Base-by-base conservation (phyloP, 169 alveolate species). In the Babesia ovata region DNA sequence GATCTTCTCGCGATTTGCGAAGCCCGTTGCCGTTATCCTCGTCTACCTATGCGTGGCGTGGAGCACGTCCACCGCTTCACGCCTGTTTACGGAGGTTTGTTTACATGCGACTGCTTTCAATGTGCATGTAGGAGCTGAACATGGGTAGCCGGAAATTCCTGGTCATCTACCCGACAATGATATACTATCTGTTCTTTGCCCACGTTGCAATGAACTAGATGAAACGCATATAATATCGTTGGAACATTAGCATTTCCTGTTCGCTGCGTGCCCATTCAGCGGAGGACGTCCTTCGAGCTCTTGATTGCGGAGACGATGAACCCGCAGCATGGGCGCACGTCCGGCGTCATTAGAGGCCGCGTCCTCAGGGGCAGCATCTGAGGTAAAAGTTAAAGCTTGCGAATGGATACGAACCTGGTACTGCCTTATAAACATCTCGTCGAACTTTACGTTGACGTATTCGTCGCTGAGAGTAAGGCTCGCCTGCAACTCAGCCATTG, bases 11-110 rank as follows among this genome's bases (percentile, higher is more conserved):
- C 29, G 88, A 3, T 81, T 81, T 28, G 54, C 63, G 39, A 72
- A 60, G 36, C 56, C 63, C 29, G 57, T 81, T 8, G 46, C 71
- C 16, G 59, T 63, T 17, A 14, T 59, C 17, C 61, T 73, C 33
- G 63, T 81, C 14, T 67, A 65, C 75, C 36, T 57, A 1, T 81
- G 86, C 46, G 84, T 81, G n/a, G 49, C 49, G 17, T 81, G 88
- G 88, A 81, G 88, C 73, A 81, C 88, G 6, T 56, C 79, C 8
- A 67, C 85, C 11, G 88, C 88, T 1, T 62, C 88, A 11, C 58
- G 65, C 33, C 74, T 81, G 10, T 36, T 73, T 1, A 42, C 62
- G 26, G 42, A 21, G 77, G 88, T 81, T 52, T 4, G 88, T 61
- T 24, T 19, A 9, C 17, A 3, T 61, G 17, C 9, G 21, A 0